These are phyloP conservation scores for Candida saitoana DNA, from an alignment of 805 yeast genomes.

Conservation along the genomic window DNA sequence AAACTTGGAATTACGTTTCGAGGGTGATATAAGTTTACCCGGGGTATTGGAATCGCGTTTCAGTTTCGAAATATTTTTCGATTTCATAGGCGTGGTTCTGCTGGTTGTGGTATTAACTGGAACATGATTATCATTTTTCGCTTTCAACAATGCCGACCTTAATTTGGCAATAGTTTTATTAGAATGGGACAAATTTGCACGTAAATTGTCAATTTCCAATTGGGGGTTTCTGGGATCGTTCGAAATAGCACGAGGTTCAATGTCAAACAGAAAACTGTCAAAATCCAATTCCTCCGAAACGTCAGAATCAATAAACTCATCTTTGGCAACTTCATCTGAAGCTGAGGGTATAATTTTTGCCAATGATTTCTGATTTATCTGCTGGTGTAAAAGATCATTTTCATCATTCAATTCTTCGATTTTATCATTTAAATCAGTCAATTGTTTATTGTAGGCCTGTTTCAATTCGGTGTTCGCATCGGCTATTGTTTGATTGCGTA, in stretches of 20 bases:
- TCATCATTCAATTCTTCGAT: conserved; percentile 65
- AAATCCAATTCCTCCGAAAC: conserved; percentile 36
- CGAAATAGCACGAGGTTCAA: conserved; percentile 22
- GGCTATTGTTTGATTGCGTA: conserved; percentile 37
- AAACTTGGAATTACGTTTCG: conserved; percentile 33
- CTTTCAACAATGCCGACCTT: conserved; percentile 46
- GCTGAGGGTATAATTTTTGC: not conserved
- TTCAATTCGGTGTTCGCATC: conserved; percentile 36
- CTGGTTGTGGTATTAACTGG: conserved; percentile 5
- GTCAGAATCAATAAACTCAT: conserved; percentile 11
- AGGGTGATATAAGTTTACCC: conserved; percentile 25
- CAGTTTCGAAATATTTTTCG: conserved; percentile 1
- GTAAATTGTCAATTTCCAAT: conserved; percentile 63
- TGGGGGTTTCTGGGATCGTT: conserved; percentile 39
- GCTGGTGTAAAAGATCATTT: conserved; percentile 53
- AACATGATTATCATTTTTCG: conserved; percentile 29
- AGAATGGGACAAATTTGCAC: conserved; percentile 61
- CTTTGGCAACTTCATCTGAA: not conserved
- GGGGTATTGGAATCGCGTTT: conserved; percentile 9
- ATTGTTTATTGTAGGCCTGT: conserved; percentile 34
- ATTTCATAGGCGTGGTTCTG: conserved; percentile 11
- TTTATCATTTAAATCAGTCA: conserved; percentile 46
- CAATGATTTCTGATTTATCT: conserved; percentile 13
- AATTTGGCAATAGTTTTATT: conserved; percentile 59
- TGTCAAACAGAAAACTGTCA: conserved; percentile 29